These are phyloP conservation scores for Lotmaria passim DNA, from an alignment of 208 protist species.

Conservation along the genomic window DNA sequence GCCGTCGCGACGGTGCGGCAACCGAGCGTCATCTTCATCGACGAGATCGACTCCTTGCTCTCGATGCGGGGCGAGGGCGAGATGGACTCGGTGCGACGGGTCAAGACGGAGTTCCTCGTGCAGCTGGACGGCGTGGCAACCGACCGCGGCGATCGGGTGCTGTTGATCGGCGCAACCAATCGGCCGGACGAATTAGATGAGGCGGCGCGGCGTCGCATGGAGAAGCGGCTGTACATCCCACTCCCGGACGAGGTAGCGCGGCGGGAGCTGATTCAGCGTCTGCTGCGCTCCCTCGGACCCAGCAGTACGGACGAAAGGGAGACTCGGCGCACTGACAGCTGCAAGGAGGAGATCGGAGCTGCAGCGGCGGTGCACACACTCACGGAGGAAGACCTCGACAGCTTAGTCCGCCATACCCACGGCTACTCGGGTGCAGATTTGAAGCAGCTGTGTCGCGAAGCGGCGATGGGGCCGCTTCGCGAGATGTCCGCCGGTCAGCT, in stretches of 20 bases:
- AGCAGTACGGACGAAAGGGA: not conserved
- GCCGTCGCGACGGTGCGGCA: slow-evolving; percentile 83
- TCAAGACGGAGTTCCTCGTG: slow-evolving; percentile 99
- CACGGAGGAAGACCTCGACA: slow-evolving; percentile 40
- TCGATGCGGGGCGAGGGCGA: slow-evolving; percentile 81
- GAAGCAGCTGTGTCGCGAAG: slow-evolving; percentile 78
- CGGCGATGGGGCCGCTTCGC: slow-evolving; percentile 78
- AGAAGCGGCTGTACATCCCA: slow-evolving; percentile 93
- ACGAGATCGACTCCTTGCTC: slow-evolving; percentile 95
- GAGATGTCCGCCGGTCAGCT: slow-evolving; percentile 61
- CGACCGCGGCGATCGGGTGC: slow-evolving; percentile 72
- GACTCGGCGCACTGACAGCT: not conserved
- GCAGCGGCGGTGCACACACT: slow-evolving; percentile 35
- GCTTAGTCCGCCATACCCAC: slow-evolving; percentile 55
- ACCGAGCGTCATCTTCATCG: slow-evolving; percentile 93
- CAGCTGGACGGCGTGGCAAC: slow-evolving; percentile 93
- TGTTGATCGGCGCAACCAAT: slow-evolving; percentile 93
- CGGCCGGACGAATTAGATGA: slow-evolving; percentile 91
- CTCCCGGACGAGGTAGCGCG: slow-evolving; percentile 76
- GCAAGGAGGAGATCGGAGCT: not conserved
- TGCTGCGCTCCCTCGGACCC: slow-evolving; percentile 54
- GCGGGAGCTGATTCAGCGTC: slow-evolving; percentile 57
- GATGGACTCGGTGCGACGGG: slow-evolving; percentile 88
- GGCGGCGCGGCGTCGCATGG: slow-evolving; percentile 85
- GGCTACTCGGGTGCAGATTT: slow-evolving; percentile 86